Percentiles rank a stretch among this genome's conserved stretches.
These are phyloP conservation scores for Lachnellula occidentalis DNA, from an alignment of 2,329 filamentous ascomycete species.

Conservation along the genomic window DNA sequence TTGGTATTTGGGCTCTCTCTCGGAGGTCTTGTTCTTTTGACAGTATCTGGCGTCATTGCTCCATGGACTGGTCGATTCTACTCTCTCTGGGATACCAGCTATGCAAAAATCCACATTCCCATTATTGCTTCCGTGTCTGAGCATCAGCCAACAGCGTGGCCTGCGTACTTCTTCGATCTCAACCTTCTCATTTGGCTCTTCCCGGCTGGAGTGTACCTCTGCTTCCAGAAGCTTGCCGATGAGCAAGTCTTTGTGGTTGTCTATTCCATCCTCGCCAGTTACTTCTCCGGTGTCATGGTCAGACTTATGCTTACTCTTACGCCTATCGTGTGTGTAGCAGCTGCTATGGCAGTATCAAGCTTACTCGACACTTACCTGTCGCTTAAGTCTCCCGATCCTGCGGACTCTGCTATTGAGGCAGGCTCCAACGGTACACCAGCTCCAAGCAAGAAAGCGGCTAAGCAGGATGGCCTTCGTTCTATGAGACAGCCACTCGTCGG, in stretches of 20 bases:
- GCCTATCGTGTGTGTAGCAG: constrained; percentile 90
- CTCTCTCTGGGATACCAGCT: constrained; percentile 97
- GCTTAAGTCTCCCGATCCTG: constrained; percentile 54
- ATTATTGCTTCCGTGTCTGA: constrained; percentile 99
- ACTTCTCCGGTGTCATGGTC: constrained; percentile 99
- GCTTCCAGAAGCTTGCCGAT: constrained; percentile 88
- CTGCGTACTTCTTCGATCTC: constrained; percentile 97
- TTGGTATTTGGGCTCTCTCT: constrained; percentile 69
- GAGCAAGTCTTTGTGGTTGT: constrained; percentile 98
- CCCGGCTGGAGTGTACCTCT: constrained; percentile 96
- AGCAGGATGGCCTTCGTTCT: constrained; percentile 58
- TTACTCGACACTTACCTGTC: constrained; percentile 83
- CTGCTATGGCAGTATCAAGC: constrained; percentile 80
- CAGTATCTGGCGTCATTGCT: constrained; percentile 84
- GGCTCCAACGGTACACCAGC: constrained; percentile 33
- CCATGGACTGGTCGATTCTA: constrained; percentile 99
- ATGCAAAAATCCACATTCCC: constrained; percentile 98
- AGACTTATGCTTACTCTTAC: constrained; percentile 97
- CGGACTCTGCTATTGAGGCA: constrained; percentile 38
- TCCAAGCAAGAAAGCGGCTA: constrained; percentile 50
- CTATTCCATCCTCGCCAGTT: constrained; percentile 92
- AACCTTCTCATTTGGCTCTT: constrained; percentile 99
- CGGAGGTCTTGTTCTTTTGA: constrained; percentile 75
- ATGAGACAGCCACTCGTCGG: constrained; percentile 71
- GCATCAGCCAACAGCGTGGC: constrained; percentile 98